phyloP scores from a whole-genome alignment of 345 rosid species.

The Eucalyptus microcorys region DNA sequence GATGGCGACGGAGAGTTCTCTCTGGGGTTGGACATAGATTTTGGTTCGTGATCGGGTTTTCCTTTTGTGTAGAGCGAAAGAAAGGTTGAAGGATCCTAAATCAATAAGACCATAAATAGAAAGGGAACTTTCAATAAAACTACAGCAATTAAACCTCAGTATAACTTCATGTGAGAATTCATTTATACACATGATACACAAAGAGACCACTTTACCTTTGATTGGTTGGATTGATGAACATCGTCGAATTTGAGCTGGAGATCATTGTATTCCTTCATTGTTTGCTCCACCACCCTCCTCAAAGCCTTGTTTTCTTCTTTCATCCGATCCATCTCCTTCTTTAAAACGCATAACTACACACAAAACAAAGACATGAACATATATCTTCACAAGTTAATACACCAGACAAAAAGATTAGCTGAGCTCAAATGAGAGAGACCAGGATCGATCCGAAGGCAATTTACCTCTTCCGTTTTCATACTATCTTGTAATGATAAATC shows the following conservation, averaged over 20 bases:
- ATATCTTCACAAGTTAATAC: not conserved
- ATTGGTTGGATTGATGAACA: constrained; percentile 24
- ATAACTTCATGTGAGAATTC: not conserved
- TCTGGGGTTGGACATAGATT: not conserved
- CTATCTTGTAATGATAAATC: not conserved
- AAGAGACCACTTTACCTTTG: constrained; percentile 1
- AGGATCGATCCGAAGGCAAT: not conserved
- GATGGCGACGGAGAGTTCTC: not conserved
- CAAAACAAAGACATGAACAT: not conserved
- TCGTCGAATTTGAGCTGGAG: constrained; percentile 31
- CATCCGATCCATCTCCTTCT: constrained; percentile 40
- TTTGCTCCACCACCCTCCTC: constrained; percentile 41
- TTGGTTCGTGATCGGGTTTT: not conserved
- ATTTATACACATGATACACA: not conserved
- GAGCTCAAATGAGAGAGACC: not conserved
- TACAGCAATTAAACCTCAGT: not conserved
- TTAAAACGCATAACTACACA: constrained; percentile 22
- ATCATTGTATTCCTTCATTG: constrained; percentile 42
- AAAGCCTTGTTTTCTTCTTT: constrained; percentile 48
- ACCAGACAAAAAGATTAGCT: not conserved
- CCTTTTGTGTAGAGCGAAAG: constrained; percentile 9
- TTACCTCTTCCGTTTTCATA: constrained; percentile 19
- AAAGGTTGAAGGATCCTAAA: not conserved
- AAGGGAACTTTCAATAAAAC: not conserved
- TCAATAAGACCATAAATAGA: not conserved